Conservation (phyloP, 495 filamentous ascomycete species). For the Aspergillus diversus region DNA sequence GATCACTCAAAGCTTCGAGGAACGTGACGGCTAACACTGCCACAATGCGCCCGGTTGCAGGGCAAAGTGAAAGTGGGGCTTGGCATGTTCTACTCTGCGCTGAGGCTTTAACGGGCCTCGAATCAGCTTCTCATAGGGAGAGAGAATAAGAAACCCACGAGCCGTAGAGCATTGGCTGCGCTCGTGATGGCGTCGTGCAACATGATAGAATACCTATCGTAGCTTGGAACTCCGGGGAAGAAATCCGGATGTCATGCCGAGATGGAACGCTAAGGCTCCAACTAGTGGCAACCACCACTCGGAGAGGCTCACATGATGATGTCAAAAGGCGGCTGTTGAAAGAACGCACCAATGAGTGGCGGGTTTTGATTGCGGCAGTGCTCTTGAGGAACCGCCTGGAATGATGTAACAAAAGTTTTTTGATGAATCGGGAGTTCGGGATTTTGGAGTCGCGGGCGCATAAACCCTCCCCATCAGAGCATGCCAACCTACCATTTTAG, state of each 20-base stretch:
- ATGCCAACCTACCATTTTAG: too few relatives aligned
- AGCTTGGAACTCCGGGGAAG: neutral
- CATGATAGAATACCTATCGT: too few relatives aligned
- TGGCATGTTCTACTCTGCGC: neutral
- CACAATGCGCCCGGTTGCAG: constrained; percentile 14
- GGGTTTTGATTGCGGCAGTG: constrained; percentile 23
- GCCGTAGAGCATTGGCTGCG: neutral
- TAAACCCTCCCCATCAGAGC: too few relatives aligned
- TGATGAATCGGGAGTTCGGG: too few relatives aligned
- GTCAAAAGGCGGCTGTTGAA: neutral
- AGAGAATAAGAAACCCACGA: neutral
- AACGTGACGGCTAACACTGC: constrained; percentile 5
- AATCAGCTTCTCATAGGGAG: neutral
- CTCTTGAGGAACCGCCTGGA: constrained; percentile 1
- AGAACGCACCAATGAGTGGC: neutral
- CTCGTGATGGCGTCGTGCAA: neutral
- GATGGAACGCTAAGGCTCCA: neutral
- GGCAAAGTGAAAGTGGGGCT: constrained; percentile 7
- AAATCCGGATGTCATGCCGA: neutral
- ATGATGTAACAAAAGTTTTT: constrained; percentile 1
- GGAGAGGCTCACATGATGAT: constrained; percentile 4
- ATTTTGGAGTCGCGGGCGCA: too few relatives aligned
- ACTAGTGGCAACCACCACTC: neutral
- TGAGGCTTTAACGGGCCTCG: neutral
- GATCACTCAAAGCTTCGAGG: neutral